A percentile compares a stretch with the other conserved stretches of the same genome.
Evolutionary conservation across 306 rosid genomes (phyloP).

Genomic region (Cyclanthera cordifolia): DNA sequence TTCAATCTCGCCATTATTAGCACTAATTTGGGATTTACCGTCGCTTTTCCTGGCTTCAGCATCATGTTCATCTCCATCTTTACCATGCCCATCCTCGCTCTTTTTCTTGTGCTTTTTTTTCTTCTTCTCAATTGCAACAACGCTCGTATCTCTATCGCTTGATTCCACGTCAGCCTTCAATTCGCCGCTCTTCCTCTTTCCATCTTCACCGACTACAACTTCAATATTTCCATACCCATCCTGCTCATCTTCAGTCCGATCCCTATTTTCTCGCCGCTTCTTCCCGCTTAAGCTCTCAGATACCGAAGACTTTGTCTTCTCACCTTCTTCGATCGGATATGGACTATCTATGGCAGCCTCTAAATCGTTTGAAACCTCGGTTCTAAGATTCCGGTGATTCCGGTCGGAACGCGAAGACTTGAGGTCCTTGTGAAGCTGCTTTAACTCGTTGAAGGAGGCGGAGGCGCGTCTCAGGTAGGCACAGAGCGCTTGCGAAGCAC

Average conservation of each 20-base stretch:
- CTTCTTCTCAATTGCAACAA: not conserved
- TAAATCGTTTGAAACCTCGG: slow-evolving; percentile 12
- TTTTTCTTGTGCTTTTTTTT: slow-evolving; percentile 10
- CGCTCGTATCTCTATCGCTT: not conserved
- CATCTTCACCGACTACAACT: not conserved
- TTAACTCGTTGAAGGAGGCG: slow-evolving; percentile 36
- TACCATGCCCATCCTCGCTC: not conserved
- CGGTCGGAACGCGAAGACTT: slow-evolving; percentile 6
- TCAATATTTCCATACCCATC: too few relatives aligned
- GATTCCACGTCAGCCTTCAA: not conserved
- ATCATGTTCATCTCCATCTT: not conserved
- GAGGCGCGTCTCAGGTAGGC: slow-evolving; percentile 38
- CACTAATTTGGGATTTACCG: not conserved
- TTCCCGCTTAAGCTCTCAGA: not conserved
- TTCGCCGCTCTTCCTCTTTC: not conserved
- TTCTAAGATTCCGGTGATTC: not conserved
- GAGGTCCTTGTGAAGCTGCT: slow-evolving; percentile 31
- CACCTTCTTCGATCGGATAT: not conserved
- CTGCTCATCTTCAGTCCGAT: not conserved
- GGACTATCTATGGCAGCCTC: slow-evolving; percentile 3
- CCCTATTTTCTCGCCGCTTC: not conserved
- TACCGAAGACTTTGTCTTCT: not conserved
- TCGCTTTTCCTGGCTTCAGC: not conserved
- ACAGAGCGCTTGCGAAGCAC: slow-evolving; percentile 20
- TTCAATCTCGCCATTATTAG: not conserved